A percentile compares a stretch with the other conserved stretches of the same genome.
phyloP scores from a whole-genome alignment of 2,329 filamentous ascomycete genomes.

The Cercospora citrullina region DNA sequence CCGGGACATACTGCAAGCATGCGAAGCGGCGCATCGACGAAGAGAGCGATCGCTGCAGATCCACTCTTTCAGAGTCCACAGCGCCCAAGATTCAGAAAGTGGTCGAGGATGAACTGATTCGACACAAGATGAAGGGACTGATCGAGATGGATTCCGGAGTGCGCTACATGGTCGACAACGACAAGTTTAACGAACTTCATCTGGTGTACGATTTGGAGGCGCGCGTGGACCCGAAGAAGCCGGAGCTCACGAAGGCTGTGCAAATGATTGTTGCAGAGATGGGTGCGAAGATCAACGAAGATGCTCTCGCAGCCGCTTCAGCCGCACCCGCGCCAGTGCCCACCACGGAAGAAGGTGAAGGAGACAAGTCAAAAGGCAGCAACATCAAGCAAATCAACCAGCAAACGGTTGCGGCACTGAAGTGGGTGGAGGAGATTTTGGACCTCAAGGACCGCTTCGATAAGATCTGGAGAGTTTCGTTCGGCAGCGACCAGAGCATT shows the following conservation, averaged over 20 bases:
- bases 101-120: conserved; percentile 78
- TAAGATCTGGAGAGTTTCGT: conserved; percentile 70
- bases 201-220: conserved; percentile 78
- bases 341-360: conserved; percentile 51
- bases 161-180: conserved; percentile 87
- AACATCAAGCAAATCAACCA: conserved; percentile 60
- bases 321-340: conserved; percentile 52
- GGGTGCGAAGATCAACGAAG: conserved; percentile 78
- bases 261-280: conserved; percentile 75
- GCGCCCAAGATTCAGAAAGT: conserved; percentile 71
- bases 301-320: conserved; percentile 57
- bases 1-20: conserved; percentile 76
- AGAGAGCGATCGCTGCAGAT: conserved; percentile 78
- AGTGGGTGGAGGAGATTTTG: conserved; percentile 93
- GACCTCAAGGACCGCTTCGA: conserved; percentile 88
- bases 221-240: conserved; percentile 73
- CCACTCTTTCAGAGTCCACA: conserved; percentile 73
- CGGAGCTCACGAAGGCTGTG: conserved; percentile 67
- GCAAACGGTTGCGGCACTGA: conserved; percentile 82
- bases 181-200: conserved; percentile 74
- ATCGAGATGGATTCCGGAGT: conserved; percentile 85
- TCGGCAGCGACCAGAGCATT: conserved; percentile 71
- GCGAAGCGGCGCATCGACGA: conserved; percentile 73
- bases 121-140: conserved; percentile 74
- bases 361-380: conserved; percentile 53